phyloP scores from a whole-genome alignment of 305 asterid species.

The Andrographis paniculata region DNA sequence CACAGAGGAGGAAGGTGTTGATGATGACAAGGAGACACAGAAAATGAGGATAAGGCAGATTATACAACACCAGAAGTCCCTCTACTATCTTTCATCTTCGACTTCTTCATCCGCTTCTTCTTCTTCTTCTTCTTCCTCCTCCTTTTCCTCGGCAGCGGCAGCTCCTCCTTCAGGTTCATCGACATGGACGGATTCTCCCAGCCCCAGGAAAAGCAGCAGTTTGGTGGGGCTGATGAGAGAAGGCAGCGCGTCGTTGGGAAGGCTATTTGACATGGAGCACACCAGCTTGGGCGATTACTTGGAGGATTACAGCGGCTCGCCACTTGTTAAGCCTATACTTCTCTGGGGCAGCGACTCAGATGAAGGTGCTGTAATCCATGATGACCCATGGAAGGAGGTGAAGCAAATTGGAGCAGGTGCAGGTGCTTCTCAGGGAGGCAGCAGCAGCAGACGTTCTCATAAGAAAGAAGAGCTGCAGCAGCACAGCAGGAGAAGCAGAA shows the following conservation, averaged over 20 bases:
- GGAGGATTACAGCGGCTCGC: slow-evolving; percentile 57
- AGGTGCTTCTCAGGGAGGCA: slow-evolving; percentile 5
- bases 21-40: slow-evolving; percentile 16
- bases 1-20: slow-evolving; percentile 21
- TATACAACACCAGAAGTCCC: slow-evolving; percentile 30
- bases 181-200: too few relatives aligned
- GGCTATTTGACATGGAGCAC: slow-evolving; percentile 70
- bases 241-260: slow-evolving; percentile 57
- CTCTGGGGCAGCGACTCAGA: slow-evolving; percentile 69
- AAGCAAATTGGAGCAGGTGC: slow-evolving; percentile 13
- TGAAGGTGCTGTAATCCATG: slow-evolving; percentile 18
- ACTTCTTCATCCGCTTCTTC: not conserved
- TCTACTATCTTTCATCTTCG: slow-evolving; percentile 16
- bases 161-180: slow-evolving; percentile 7
- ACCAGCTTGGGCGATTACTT: slow-evolving; percentile 51
- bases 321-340: slow-evolving; percentile 45
- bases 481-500: not conserved
- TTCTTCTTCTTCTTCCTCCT: slow-evolving; percentile 10
- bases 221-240: slow-evolving; percentile 56
- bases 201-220: slow-evolving; percentile 25
- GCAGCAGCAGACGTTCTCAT: too few relatives aligned
- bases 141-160: slow-evolving; percentile 17
- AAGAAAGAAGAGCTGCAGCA: slow-evolving; percentile 5
- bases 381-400: slow-evolving; percentile 49
- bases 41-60: slow-evolving; percentile 23